These are phyloP conservation scores for Didymella keratinophila DNA, from an alignment of 2,329 filamentous ascomycete genomes.

Conservation along the genomic window DNA sequence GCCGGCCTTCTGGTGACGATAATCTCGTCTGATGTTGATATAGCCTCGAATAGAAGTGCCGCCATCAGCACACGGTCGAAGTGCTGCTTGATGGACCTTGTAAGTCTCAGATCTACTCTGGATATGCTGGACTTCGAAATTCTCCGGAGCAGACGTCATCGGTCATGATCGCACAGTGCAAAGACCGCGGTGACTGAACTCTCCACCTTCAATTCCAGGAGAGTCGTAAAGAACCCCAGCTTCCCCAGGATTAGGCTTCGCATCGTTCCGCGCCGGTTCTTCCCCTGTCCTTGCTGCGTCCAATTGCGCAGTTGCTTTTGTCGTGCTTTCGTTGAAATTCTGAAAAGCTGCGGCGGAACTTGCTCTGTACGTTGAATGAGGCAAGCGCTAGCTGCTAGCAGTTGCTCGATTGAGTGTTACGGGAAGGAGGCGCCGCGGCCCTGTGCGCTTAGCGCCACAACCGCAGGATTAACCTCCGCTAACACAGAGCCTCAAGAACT, in stretches of 20 bases:
- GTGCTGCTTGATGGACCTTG: background rate
- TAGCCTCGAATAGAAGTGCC: background rate
- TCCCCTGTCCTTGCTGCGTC: conserved; percentile 4
- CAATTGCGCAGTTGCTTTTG: background rate
- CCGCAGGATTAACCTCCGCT: conserved; percentile 5
- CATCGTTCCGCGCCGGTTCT: conserved; percentile 32
- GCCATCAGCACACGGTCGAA: background rate
- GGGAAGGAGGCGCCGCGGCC: conserved; percentile 10
- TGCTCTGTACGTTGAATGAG: background rate
- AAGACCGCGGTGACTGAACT: conserved; percentile 20
- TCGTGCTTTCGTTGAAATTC: background rate
- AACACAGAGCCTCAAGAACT: conserved; percentile 2
- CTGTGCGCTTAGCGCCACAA: background rate
- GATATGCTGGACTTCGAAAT: background rate
- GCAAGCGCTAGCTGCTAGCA: background rate
- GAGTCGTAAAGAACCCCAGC: conserved; percentile 24
- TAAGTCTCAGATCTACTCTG: background rate
- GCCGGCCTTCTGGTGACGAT: conserved; percentile 16
- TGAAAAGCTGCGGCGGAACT: background rate
- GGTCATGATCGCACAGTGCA: conserved; percentile 6
- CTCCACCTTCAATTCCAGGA: conserved; percentile 5
- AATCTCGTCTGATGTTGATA: background rate
- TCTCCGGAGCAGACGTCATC: conserved; percentile 12
- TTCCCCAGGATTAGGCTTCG: conserved; percentile 31
- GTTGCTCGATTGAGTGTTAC: background rate